Conservation (phyloP, 2,329 filamentous ascomycete genomes). For the Pyrenochaeta sp. region DNA sequence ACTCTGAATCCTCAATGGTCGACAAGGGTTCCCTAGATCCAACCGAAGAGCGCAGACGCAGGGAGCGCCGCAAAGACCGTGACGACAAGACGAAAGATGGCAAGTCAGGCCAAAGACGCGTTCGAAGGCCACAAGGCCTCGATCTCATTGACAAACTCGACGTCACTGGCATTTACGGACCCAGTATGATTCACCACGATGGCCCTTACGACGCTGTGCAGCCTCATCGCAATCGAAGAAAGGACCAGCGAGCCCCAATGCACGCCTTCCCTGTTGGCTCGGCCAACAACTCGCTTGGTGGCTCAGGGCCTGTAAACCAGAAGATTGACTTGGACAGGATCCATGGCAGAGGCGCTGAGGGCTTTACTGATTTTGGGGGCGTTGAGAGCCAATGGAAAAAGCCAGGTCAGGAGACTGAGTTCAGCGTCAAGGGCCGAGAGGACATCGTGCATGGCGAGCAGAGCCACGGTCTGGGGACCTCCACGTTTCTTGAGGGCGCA, state of each 20-base stretch:
- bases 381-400: constrained; percentile 49
- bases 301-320: constrained; percentile 82
- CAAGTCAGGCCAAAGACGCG: constrained; percentile 46
- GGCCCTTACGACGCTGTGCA: constrained; percentile 97
- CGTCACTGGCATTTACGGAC: constrained; percentile 94
- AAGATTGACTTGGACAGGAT: constrained; percentile 87
- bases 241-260: constrained; percentile 87
- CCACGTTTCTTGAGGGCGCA: constrained; percentile 93
- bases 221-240: constrained; percentile 89
- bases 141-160: constrained; percentile 97
- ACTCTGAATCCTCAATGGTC: constrained; percentile 80
- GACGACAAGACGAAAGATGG: constrained; percentile 52
- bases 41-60: constrained; percentile 65
- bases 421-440: constrained; percentile 55
- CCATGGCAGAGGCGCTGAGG: constrained; percentile 85
- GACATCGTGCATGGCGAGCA: constrained; percentile 85
- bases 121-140: constrained; percentile 61
- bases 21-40: constrained; percentile 69
- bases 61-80: constrained; percentile 59
- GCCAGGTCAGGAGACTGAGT: constrained; percentile 37
- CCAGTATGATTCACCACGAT: constrained; percentile 94
- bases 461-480: constrained; percentile 85
- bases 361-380: constrained; percentile 78
- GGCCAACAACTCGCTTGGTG: constrained; percentile 89
- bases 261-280: constrained; percentile 94